Base-by-base conservation (phyloP, 164 flowering plant genomes). In the Dillenia suffruticosa region DNA sequence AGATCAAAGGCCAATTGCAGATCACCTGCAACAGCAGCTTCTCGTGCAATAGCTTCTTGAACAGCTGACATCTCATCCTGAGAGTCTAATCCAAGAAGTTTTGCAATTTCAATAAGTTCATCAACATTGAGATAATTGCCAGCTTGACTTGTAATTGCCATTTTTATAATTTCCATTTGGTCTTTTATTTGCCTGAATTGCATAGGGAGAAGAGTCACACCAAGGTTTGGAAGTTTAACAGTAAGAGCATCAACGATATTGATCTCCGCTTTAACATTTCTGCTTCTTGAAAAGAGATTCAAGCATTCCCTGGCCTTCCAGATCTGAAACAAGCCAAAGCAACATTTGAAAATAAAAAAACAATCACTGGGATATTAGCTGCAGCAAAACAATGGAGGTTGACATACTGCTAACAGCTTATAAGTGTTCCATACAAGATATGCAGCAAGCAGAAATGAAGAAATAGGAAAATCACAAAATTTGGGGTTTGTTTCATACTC, bases 231-330 rank as follows among this genome's bases (percentile, higher is more conserved):
- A 70, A 95, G 98, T 68, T 81, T 88, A 44, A 82, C 74, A 45
- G 98, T 88, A 49, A 95, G 77, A 15, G 91, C 97, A 73, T 92
- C 96, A 66, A 95, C 83, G 26, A 85, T 69, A 76, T 95, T 95
- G 63, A 81, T 76, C 81, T 95, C 99, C 44, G 80, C 83, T 74
- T 79, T 84, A 62, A 88, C 88, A 74, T 62, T 81, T 77, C 72
- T 78, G 79, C 96, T 88, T 61, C 72, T 84, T 47, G 99, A 90
- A 67, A 88, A 76, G 66, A 92, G 74, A 71, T 79, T 89, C 58
- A 95, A 73, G 68, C 99, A 95, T 67, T 95, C 98, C 76, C 80
- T 90, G n/a, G 98, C 97, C 78, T 82, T 95, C 99, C 97, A 92
- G 44, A 95, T 87, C 99, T 95, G 82, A 48, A 63, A 81, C 44